Conservation (phyloP, 2,329 filamentous ascomycete species). For the Microcera coccophila region DNA sequence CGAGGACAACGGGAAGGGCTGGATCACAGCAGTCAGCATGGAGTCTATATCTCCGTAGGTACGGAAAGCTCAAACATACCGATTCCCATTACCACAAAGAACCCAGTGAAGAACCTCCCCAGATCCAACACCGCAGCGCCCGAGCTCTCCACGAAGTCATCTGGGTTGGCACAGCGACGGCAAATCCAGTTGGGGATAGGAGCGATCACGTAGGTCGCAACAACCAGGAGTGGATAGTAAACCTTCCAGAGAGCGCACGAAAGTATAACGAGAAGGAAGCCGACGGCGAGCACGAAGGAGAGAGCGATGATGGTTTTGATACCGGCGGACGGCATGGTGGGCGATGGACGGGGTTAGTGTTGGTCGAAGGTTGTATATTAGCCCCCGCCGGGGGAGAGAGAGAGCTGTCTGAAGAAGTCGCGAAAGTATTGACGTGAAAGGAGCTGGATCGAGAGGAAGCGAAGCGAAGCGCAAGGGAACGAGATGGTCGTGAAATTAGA, state of each 20-base stretch:
- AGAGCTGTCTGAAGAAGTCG: slow-evolving; percentile 1
- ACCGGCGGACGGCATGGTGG: slow-evolving; percentile 70
- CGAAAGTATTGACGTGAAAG: background rate
- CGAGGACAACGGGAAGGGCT: slow-evolving; percentile 86
- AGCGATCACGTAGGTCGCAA: slow-evolving; percentile 90
- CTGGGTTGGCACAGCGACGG: slow-evolving; percentile 78
- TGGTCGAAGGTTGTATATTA: slow-evolving; percentile 4
- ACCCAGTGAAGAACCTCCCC: slow-evolving; percentile 89
- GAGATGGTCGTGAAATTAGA: slow-evolving; percentile 13
- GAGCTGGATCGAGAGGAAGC: background rate
- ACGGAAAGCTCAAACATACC: slow-evolving; percentile 63
- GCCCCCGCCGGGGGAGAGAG: no score
- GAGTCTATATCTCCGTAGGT: no score
- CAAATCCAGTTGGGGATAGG: slow-evolving; percentile 97
- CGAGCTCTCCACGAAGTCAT: slow-evolving; percentile 89
- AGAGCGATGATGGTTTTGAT: slow-evolving; percentile 99
- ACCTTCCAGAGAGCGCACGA: slow-evolving; percentile 92
- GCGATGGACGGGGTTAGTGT: slow-evolving; percentile 8
- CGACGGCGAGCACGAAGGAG: slow-evolving; percentile 97
- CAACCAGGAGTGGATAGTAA: slow-evolving; percentile 92
- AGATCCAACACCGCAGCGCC: slow-evolving; percentile 86
- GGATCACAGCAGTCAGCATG: slow-evolving; percentile 12
- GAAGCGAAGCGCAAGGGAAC: slow-evolving; percentile 4
- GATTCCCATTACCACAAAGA: slow-evolving; percentile 95
- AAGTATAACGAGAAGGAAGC: slow-evolving; percentile 97